Conservation (phyloP, 257 asterid species). For the Pogostemon cablin region DNA sequence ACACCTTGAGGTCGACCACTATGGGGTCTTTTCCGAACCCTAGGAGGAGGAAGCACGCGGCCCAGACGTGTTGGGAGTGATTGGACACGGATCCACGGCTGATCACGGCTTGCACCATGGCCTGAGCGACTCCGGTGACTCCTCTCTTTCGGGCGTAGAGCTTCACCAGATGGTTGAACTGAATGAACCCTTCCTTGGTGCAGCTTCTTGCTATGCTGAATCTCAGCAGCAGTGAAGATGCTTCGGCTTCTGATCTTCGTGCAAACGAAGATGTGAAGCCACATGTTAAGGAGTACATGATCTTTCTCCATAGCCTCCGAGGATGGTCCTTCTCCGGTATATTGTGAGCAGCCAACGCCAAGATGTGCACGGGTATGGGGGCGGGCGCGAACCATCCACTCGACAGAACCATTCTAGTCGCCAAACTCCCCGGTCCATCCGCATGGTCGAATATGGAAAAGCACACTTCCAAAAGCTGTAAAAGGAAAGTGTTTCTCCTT, state of each 20-base stretch:
- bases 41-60: conserved; percentile 69
- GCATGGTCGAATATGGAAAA: conserved; percentile 93
- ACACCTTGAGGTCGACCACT: conserved; percentile 62
- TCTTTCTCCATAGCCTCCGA: conserved; percentile 53
- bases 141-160: conserved; percentile 68
- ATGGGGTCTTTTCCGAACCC: conserved; percentile 74
- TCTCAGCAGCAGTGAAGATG: conserved; percentile 60
- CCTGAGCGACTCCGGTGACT: conserved; percentile 57
- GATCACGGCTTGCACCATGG: conserved; percentile 67
- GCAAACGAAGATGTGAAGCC: conserved; percentile 67
- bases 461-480: conserved; percentile 93
- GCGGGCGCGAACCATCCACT: conserved; percentile 92
- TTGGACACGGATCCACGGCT: conserved; percentile 45
- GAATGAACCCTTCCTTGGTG: conserved; percentile 59
- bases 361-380: conserved; percentile 57
- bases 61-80: conserved; percentile 80
- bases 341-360: conserved; percentile 71
- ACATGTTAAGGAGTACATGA: conserved; percentile 61
- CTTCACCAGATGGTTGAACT: conserved; percentile 52
- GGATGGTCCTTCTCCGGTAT: conserved; percentile 74
- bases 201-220: conserved; percentile 65
- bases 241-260: conserved; percentile 66
- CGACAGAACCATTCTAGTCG: conserved; percentile 84
- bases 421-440: conserved; percentile 74
- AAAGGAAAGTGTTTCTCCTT: conserved; percentile 64